Base-by-base conservation (phyloP, 768 basidiomycete genomes). In the Suillus variegatus region DNA sequence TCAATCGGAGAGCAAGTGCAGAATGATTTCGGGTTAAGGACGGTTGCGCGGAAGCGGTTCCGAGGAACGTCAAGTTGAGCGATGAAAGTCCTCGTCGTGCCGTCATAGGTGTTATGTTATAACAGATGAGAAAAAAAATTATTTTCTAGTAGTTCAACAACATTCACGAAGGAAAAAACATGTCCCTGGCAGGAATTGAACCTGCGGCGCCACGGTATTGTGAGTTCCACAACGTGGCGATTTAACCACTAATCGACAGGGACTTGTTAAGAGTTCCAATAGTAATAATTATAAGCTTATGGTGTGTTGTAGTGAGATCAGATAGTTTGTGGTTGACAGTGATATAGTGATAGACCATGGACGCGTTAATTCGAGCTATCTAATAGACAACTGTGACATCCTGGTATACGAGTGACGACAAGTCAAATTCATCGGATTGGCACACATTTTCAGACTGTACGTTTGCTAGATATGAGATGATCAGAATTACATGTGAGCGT, bases 21-120 rank as follows among this genome's bases (percentile, higher is more conserved):
- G 92, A 93, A 70, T 93, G 92, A 70, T 90, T 92, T 62, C 92
- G 82, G 0, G 92, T 92, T 2, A 85, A 82, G 4, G 92, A 93
- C 4, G 92, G 92, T 68, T 90, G 88, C 3, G 92, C 91, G 22
- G 92, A 93, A 18, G 91, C 90, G 1, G 91, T 94, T 25, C 92
- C 92, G 28, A 94, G 82, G 73, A 94, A 93, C 8, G 89, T 92
- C 52, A 93, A 75, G 58, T 83, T 85, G 2, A 92, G 63, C 0
- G 82, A 61, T 25, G 74, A 75, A 35, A 78, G 62, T 2, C 64
- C 64, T 46, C 40, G 71, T 52, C 71, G 76, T 35, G 32, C 25
- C 13, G 56, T 22, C 67, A 68, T 68, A 25, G 25, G 18, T 8
- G 40, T 28, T 58, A 58, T 54, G 51, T 28, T 16, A 28, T 9